phyloP scores from a whole-genome alignment of 768 basidiomycete genomes.

The Pisolithus orientalis region DNA sequence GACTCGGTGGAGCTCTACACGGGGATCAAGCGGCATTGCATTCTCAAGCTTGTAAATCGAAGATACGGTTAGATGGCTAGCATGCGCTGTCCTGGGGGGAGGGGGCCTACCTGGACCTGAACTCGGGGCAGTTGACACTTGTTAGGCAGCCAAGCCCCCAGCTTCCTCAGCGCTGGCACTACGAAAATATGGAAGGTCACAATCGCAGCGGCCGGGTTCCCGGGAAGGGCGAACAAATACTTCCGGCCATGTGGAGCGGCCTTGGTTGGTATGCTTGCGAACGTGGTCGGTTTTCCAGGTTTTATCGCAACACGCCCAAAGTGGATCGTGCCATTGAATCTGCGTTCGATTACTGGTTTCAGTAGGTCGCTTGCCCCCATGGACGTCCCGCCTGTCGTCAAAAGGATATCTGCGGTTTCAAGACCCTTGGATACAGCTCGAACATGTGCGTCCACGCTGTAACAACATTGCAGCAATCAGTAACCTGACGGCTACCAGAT shows the following conservation, averaged over 20 bases:
- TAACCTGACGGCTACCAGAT: neutral
- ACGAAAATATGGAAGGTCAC: constrained; percentile 85
- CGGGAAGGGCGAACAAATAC: constrained; percentile 79
- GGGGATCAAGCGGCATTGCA: constrained; percentile 60
- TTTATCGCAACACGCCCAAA: constrained; percentile 84
- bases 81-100: neutral
- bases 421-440: constrained; percentile 51
- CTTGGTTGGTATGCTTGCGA: constrained; percentile 62
- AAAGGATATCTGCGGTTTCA: constrained; percentile 60
- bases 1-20: constrained; percentile 83
- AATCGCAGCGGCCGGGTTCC: constrained; percentile 84
- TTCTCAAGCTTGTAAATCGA: constrained; percentile 40
- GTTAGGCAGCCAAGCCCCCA: constrained; percentile 61
- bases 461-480: neutral
- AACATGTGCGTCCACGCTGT: constrained; percentile 54
- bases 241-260: constrained; percentile 34
- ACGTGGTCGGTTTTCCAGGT: constrained; percentile 86
- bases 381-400: constrained; percentile 87
- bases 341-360: constrained; percentile 82
- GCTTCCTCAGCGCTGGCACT: constrained; percentile 64
- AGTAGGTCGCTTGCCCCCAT: constrained; percentile 87
- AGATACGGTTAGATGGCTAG: neutral
- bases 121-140: constrained; percentile 56
- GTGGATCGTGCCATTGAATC: constrained; percentile 69
- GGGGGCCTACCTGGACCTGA: constrained; percentile 49